Percentiles rank a stretch among this genome's conserved stretches.
Conservation (phyloP, 202 grass and related monocot species). For the Carex arenaria region DNA sequence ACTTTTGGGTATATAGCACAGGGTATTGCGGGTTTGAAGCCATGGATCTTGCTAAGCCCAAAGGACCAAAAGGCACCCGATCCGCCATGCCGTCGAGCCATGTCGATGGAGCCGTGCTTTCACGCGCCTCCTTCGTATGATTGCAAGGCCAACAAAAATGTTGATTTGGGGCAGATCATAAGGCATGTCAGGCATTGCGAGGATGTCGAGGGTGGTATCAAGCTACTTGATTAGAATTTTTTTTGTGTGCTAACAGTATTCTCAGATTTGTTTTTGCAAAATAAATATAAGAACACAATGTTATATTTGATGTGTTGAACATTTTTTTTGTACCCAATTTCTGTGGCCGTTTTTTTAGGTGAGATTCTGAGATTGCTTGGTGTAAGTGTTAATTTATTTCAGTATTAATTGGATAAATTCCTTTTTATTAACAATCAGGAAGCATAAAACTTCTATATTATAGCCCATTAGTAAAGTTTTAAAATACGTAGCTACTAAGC, state of each 20-base stretch:
- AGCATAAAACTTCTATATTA: too few relatives aligned
- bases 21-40: slow-evolving; percentile 39
- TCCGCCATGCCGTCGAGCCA: slow-evolving; percentile 31
- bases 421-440: too few relatives aligned
- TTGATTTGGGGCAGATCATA: neutral
- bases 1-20: slow-evolving; percentile 76
- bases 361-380: neutral
- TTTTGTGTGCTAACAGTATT: neutral
- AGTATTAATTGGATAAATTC: too few relatives aligned
- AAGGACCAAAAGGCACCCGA: slow-evolving; percentile 21
- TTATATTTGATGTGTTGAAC: neutral
- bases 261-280: neutral
- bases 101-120: slow-evolving; percentile 58
- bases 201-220: slow-evolving; percentile 12
- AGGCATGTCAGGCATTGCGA: slow-evolving; percentile 14
- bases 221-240: slow-evolving; percentile 30
- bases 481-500: too few relatives aligned
- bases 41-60: slow-evolving; percentile 32
- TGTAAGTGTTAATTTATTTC: too few relatives aligned
- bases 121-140: slow-evolving; percentile 16
- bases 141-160: slow-evolving; percentile 19
- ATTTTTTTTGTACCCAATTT: neutral
- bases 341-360: neutral
- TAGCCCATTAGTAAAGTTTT: too few relatives aligned
- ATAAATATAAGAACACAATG: neutral